These are phyloP conservation scores for Beta lomatogona DNA, from an alignment of 179 eudicot species.

Conservation along the genomic window DNA sequence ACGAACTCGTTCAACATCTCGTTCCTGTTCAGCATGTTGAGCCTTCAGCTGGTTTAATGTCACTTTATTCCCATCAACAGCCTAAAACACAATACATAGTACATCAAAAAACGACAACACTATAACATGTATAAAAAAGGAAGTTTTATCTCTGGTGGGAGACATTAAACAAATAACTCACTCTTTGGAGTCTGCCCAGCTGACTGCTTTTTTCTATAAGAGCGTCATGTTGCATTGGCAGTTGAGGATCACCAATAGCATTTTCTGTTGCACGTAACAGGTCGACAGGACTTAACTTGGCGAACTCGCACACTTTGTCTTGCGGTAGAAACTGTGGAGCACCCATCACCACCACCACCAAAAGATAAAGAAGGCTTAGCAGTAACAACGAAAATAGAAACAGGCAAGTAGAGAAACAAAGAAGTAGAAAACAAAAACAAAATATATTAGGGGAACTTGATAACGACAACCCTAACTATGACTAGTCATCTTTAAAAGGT, in stretches of 20 bases:
- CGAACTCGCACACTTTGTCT: slow-evolving; percentile 98
- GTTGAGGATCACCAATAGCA: slow-evolving; percentile 94
- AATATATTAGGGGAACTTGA: too few species aligned
- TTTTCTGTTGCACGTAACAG: slow-evolving; percentile 96
- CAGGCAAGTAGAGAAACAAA: slow-evolving; percentile 15
- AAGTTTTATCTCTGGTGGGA: neutral
- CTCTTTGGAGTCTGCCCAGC: slow-evolving; percentile 66
- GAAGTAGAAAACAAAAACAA: neutral
- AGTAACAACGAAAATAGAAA: neutral
- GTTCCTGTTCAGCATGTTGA: slow-evolving; percentile 82
- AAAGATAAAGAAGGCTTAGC: neutral
- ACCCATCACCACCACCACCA: neutral
- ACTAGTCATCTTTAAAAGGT: too few species aligned
- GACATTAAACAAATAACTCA: slow-evolving; percentile 33
- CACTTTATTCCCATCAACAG: slow-evolving; percentile 61
- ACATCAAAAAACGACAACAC: neutral
- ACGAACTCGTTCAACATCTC: slow-evolving; percentile 93
- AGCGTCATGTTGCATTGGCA: slow-evolving; percentile 83
- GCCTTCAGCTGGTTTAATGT: slow-evolving; percentile 67
- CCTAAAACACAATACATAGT: slow-evolving; percentile 39
- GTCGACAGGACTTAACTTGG: slow-evolving; percentile 89
- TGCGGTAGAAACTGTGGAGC: slow-evolving; percentile 82
- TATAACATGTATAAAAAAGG: neutral
- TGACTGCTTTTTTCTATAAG: slow-evolving; percentile 76
- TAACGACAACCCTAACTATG: too few species aligned